Evolutionary conservation across 1,139 yeast genomes (phyloP).

Genomic region (Candida dubliniensis): DNA sequence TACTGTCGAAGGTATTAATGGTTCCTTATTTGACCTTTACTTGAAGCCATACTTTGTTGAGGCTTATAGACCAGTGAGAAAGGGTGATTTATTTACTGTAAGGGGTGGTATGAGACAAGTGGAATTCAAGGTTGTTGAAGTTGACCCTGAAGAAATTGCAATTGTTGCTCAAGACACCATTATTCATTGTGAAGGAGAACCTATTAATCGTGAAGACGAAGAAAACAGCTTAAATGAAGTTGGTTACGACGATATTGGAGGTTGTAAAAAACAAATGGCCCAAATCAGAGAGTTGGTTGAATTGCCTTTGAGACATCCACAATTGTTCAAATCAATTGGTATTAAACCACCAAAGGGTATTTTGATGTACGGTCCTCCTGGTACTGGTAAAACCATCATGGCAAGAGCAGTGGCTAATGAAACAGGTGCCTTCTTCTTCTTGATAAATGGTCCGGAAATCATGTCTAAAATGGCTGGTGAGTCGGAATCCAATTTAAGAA

Average conservation of each 20-base stretch:
- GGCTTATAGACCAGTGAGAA: slow-evolving; percentile 98
- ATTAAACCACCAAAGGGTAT: slow-evolving; percentile 97
- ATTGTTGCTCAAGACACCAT: slow-evolving; percentile 98
- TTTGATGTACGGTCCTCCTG: slow-evolving; percentile 97
- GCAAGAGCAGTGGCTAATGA: slow-evolving; percentile 99
- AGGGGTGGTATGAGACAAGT: slow-evolving; percentile 99
- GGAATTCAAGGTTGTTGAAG: slow-evolving; percentile 96
- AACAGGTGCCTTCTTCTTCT: slow-evolving; percentile 97
- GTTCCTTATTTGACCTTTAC: slow-evolving; percentile 94
- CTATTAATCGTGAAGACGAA: slow-evolving; percentile 98
- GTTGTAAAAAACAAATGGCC: slow-evolving; percentile 98
- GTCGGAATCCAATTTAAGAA: slow-evolving; percentile 93
- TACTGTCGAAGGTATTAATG: slow-evolving; percentile 96
- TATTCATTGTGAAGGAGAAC: slow-evolving; percentile 98
- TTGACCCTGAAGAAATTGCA: slow-evolving; percentile 96
- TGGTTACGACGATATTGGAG: slow-evolving; percentile 99
- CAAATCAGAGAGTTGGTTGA: slow-evolving; percentile 97
- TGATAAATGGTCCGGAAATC: slow-evolving; percentile 99
- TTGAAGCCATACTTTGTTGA: slow-evolving; percentile 98
- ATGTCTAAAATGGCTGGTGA: slow-evolving; percentile 99
- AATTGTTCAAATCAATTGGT: slow-evolving; percentile 93
- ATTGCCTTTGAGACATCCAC: slow-evolving; percentile 95
- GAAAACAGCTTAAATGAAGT: slow-evolving; percentile 94
- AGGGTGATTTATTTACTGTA: slow-evolving; percentile 93
- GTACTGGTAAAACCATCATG: slow-evolving; percentile 98